Evolutionary conservation across 75 land plant species (phyloP).

Genomic region (Cryptomeria japonica): DNA sequence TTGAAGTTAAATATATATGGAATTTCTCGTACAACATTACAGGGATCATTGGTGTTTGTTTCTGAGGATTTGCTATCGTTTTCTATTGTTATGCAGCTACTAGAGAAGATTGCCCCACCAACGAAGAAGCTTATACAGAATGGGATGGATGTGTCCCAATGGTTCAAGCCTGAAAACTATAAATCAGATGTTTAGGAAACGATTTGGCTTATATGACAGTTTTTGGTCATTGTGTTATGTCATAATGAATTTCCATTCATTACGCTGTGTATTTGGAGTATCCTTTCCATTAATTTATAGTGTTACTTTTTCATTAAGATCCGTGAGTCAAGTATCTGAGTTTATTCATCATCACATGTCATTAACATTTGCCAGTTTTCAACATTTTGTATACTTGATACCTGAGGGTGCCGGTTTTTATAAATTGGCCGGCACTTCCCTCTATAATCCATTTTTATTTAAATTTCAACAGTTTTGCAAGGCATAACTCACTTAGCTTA

Average conservation of each 20-base stretch:
- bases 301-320: neutral
- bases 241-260: neutral
- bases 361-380: neutral
- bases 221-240: neutral
- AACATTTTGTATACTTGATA: neutral
- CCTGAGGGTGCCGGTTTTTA: neutral
- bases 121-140: slow-evolving; percentile 71
- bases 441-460: neutral
- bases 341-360: neutral
- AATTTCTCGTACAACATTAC: neutral
- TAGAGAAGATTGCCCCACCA: slow-evolving; percentile 83
- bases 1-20: neutral
- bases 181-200: slow-evolving; percentile 53
- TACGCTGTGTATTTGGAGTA: neutral
- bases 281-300: neutral
- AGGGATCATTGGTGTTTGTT: neutral
- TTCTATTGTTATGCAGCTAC: slow-evolving; percentile 56
- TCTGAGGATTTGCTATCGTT: slow-evolving; percentile 3
- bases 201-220: neutral
- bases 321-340: neutral
- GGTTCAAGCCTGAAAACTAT: slow-evolving; percentile 90
- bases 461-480: neutral
- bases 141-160: slow-evolving; percentile 86
- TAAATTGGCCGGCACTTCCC: neutral
- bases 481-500: neutral